Conservation (phyloP, 2,329 filamentous ascomycete species). For the Torrubiella hemipterigena region DNA sequence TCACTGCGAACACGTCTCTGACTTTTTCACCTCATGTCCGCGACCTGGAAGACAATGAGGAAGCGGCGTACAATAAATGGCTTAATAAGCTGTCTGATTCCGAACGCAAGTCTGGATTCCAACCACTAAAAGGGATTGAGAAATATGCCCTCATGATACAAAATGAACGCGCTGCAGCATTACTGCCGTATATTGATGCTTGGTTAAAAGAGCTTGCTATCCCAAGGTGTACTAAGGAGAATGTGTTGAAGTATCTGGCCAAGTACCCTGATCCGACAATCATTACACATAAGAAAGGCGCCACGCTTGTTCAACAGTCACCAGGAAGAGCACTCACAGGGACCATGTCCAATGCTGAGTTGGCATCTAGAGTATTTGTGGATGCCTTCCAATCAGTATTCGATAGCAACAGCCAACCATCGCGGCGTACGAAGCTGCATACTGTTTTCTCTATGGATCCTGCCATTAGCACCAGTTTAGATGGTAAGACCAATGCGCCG, state of each 20-base stretch:
- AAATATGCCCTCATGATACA: slow-evolving; percentile 36
- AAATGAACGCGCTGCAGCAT: slow-evolving; percentile 37
- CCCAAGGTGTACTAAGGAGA: slow-evolving; percentile 37
- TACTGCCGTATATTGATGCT: slow-evolving; percentile 39
- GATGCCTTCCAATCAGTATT: no score
- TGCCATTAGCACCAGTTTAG: no score
- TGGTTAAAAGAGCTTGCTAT: slow-evolving; percentile 40
- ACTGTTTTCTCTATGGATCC: no score
- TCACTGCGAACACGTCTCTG: slow-evolving; percentile 47
- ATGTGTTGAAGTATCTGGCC: slow-evolving; percentile 42
- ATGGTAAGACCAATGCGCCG: no score
- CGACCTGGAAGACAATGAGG: slow-evolving; percentile 44
- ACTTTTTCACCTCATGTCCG: slow-evolving; percentile 48
- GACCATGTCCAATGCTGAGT: no score
- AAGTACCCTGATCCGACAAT: no score
- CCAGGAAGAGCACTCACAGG: no score
- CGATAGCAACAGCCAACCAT: no score
- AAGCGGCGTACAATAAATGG: slow-evolving; percentile 42
- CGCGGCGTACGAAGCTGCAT: no score
- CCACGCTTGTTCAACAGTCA: no score
- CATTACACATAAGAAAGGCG: no score
- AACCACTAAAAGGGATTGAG: slow-evolving; percentile 37
- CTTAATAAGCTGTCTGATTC: slow-evolving; percentile 45
- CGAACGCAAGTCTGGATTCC: slow-evolving; percentile 45
- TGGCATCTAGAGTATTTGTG: no score